phyloP scores from a whole-genome alignment of 2,329 filamentous ascomycete genomes.

The Periconia sp. region DNA sequence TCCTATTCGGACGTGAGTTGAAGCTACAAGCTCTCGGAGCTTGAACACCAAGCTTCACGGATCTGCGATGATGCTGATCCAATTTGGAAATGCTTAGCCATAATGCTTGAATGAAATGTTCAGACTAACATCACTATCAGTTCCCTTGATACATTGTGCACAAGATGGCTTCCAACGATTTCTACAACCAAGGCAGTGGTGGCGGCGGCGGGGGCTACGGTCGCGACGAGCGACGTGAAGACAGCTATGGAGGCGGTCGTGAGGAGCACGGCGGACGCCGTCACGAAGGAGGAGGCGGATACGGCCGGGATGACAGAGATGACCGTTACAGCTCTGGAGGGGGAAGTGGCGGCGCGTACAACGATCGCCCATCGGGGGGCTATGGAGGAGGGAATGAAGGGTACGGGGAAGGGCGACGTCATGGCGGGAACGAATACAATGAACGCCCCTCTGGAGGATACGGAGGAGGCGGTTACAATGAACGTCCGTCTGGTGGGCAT shows the following conservation, averaged over 20 bases:
- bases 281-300: constrained; percentile 7
- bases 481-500: background rate
- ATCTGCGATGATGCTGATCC: background rate
- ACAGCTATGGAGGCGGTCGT: constrained; percentile 10
- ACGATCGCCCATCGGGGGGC: constrained; percentile 6
- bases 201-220: constrained; percentile 14
- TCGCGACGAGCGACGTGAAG: constrained; percentile 18
- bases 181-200: constrained; percentile 6
- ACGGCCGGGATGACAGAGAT: constrained; percentile 8
- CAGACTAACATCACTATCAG: background rate
- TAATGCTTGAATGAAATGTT: background rate
- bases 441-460: background rate
- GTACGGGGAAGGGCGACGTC: background rate
- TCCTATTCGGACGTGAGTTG: too few relatives aligned
- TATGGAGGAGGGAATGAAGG: constrained; percentile 5
- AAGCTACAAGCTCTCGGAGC: too few relatives aligned
- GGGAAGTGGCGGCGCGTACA: constrained; percentile 10
- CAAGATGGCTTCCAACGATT: constrained; percentile 20
- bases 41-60: too few relatives aligned
- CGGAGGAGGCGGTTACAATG: background rate
- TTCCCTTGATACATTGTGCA: background rate
- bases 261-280: constrained; percentile 18
- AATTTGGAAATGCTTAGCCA: background rate
- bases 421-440: constrained; percentile 13
- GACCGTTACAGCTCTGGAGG: constrained; percentile 7